phyloP scores from a whole-genome alignment of 192 early-diverging fungal genomes.

The Chytriomyces confervae region DNA sequence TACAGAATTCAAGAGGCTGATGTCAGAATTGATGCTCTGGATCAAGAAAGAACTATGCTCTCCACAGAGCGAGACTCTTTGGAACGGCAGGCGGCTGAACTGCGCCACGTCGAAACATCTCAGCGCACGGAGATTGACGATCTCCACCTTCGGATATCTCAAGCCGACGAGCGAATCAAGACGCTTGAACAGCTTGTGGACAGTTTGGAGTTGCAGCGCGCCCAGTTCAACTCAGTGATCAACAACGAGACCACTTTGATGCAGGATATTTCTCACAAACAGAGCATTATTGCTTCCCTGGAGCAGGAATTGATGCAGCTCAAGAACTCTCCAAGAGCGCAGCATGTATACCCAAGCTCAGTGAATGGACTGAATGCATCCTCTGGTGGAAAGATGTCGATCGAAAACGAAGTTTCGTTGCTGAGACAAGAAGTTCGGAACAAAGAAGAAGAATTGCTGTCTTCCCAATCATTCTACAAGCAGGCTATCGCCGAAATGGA shows the following conservation, averaged over 20 bases:
- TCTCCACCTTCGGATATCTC: conserved; percentile 1
- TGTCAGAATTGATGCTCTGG: conserved; percentile 26
- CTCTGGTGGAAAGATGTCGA: not conserved
- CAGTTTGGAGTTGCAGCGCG: conserved; percentile 28
- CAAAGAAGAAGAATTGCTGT: conserved; percentile 35
- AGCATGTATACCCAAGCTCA: not conserved
- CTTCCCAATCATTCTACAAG: conserved; percentile 31
- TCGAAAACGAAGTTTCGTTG: conserved; percentile 17
- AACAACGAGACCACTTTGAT: conserved; percentile 29
- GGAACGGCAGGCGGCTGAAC: conserved; percentile 13
- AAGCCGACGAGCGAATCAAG: conserved; percentile 28
- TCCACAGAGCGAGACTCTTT: conserved; percentile 19
- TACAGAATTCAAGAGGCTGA: conserved; percentile 22
- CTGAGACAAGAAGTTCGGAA: conserved; percentile 26
- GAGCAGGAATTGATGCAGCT: conserved; percentile 21
- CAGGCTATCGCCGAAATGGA: conserved; percentile 28
- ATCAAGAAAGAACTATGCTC: conserved; percentile 20
- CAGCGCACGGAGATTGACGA: conserved; percentile 26
- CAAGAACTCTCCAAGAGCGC: not conserved
- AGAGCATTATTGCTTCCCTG: conserved; percentile 19
- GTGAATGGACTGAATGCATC: not conserved
- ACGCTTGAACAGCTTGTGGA: conserved; percentile 31
- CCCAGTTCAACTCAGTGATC: conserved; percentile 32
- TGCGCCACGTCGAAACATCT: conserved; percentile 9
- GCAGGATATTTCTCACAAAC: conserved; percentile 27